Percentiles rank a stretch among this genome's conserved stretches.
Conservation (phyloP, 306 rosid species). For the Begonia fuchsioides region DNA sequence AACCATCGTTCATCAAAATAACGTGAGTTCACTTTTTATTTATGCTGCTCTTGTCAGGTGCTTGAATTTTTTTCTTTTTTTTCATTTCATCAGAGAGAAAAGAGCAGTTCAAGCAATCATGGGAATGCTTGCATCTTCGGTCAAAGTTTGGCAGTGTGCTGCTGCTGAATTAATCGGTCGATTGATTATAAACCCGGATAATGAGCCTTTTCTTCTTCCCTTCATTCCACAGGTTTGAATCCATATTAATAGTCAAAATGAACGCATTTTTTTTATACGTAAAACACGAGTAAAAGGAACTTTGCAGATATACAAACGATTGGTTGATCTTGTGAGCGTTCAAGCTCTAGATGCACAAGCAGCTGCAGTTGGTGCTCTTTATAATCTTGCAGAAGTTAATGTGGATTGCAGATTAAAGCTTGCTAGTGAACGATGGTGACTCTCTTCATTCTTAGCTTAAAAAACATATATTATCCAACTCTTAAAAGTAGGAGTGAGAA, state of each 20-base stretch:
- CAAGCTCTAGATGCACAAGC: constrained; percentile 89
- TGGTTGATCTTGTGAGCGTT: constrained; percentile 77
- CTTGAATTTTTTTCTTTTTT: background rate
- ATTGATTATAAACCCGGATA: constrained; percentile 86
- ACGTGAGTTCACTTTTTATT: constrained; percentile 40
- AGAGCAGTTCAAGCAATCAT: constrained; percentile 83
- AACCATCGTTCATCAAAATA: constrained; percentile 85
- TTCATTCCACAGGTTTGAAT: constrained; percentile 69
- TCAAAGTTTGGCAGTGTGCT: constrained; percentile 93
- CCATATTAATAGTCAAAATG: background rate
- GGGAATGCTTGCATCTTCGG: constrained; percentile 77
- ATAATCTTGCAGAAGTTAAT: constrained; percentile 94
- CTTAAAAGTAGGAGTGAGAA: too few species aligned
- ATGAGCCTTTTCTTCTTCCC: constrained; percentile 77
- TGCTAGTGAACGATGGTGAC: constrained; percentile 87
- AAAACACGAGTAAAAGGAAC: constrained; percentile 6
- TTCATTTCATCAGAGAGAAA: constrained; percentile 45
- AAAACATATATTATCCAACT: background rate
- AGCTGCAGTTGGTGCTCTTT: constrained; percentile 91
- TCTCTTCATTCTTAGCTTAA: background rate
- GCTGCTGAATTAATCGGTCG: constrained; percentile 96
- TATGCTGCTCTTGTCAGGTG: background rate
- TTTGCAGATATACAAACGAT: constrained; percentile 77
- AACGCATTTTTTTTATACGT: too few species aligned
- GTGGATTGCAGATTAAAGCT: constrained; percentile 95